These are phyloP conservation scores for Leccinum longicurvipes DNA, from an alignment of 768 basidiomycete genomes.

Conservation along the genomic window DNA sequence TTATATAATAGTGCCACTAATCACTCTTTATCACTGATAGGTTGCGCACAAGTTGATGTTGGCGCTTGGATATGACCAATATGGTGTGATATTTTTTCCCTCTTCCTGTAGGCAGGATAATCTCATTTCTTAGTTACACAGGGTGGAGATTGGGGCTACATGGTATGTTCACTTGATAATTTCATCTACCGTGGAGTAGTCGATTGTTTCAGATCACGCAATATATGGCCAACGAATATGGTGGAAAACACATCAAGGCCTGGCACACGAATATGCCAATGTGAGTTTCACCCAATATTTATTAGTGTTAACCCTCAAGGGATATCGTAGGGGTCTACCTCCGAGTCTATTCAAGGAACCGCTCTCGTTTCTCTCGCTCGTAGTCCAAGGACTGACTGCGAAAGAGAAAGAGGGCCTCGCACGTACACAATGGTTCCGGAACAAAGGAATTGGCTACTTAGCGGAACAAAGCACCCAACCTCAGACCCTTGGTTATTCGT, in stretches of 20 bases:
- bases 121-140: constrained; percentile 36
- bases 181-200: background rate
- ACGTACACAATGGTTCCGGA: constrained; percentile 16
- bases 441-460: constrained; percentile 31
- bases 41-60: constrained; percentile 50
- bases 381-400: constrained; percentile 28
- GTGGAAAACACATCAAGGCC: constrained; percentile 44
- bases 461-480: constrained; percentile 40
- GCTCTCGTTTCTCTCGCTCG: constrained; percentile 24
- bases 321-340: constrained; percentile 16
- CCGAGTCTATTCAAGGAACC: constrained; percentile 27
- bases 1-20: background rate
- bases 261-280: constrained; percentile 49
- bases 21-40: constrained; percentile 22
- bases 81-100: constrained; percentile 33
- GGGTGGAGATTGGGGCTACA: constrained; percentile 47
- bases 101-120: background rate
- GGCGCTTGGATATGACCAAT: constrained; percentile 45
- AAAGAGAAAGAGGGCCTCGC: constrained; percentile 25
- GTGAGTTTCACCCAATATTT: constrained; percentile 28
- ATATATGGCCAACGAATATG: constrained; percentile 34
- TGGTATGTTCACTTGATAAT: constrained; percentile 24
- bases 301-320: background rate
- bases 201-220: constrained; percentile 32
- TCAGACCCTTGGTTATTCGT: constrained; percentile 51